Base-by-base conservation (phyloP, 2,329 filamentous ascomycete genomes). In the Didymella segeticola region DNA sequence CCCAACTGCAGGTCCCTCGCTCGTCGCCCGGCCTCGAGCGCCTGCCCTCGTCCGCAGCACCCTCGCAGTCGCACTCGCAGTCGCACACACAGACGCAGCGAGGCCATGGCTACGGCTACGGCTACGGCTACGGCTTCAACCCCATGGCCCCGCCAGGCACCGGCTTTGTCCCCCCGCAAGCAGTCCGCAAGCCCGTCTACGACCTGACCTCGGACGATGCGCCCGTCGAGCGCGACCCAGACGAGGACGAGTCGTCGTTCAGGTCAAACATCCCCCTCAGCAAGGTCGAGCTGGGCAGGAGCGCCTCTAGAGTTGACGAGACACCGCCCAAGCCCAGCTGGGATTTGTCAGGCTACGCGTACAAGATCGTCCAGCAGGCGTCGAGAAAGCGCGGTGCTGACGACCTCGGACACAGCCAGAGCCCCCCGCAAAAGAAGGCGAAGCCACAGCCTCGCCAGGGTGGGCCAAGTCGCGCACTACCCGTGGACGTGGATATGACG, bases 61-160 rank as follows among this genome's bases (percentile, higher is more conserved):
- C 80, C 26, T 67, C 57, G 19, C 61, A 58, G 46, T 56, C 66
- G 45, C 62, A 63, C 36, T 53, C 58, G 17, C 54, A 58, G 5
- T 52, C 58, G 38, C 39, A 48, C 10, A 8, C 47, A 75, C 85
- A 37, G 89, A 96, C 79, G 89, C 90, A 29, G 90, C 91, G 23
- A 83, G 86, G 38, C 89, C 89, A 66, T 83, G 84, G 59, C 11
- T 61, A n/a, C 83, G 86, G 38, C 89, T 89, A 66, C 83, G 84
- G 59, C 11, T 61, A n/a, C 83, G 86, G 38, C 89, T 89, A 66
- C 83, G 84, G 59, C 11, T 61, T 88, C 19, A 86, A 80, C 57
- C 76, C 83, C 22, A 89, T 96, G 79, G 91, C 90, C 14, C 92
- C 92, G 12, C 85, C 87, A 31, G 91, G 91, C 6, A 96, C 91